phyloP scores from a whole-genome alignment of 768 basidiomycete genomes.

The Russula sp. region DNA sequence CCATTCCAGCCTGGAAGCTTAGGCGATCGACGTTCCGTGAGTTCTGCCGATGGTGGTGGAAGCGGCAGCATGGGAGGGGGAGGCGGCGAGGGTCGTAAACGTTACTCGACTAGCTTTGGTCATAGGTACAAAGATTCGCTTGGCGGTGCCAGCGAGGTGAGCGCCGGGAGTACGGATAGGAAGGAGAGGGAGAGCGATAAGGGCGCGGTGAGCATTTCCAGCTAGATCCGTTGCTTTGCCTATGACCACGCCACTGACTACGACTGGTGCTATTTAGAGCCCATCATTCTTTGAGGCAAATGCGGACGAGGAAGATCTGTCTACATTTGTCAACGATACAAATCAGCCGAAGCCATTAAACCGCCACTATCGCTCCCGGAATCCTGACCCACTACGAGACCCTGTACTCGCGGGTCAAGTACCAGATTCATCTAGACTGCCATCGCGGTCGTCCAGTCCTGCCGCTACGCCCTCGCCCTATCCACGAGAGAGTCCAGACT shows the following conservation, averaged over 20 bases:
- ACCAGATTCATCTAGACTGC: conserved; percentile 2
- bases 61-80: conserved; percentile 22
- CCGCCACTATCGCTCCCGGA: conserved; percentile 25
- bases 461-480: conserved; percentile 6
- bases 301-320: conserved; percentile 73
- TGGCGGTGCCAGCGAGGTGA: conserved; percentile 34
- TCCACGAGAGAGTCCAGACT: conserved; percentile 21
- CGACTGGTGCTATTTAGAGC: conserved; percentile 25
- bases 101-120: conserved; percentile 76
- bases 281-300: conserved; percentile 43
- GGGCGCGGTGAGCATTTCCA: conserved; percentile 18
- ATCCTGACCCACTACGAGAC: conserved; percentile 20
- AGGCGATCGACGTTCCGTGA: conserved; percentile 36
- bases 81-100: conserved; percentile 38
- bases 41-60: conserved; percentile 27
- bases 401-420: conserved; percentile 2
- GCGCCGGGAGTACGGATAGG: conserved; percentile 36
- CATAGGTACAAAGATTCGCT: conserved; percentile 52
- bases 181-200: conserved; percentile 25
- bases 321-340: conserved; percentile 71
- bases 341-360: conserved; percentile 60
- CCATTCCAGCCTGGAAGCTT: conserved; percentile 39
- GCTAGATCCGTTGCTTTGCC: conserved; percentile 6
- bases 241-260: conserved; percentile 5
- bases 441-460: conserved; percentile 11